Evolutionary conservation across 345 rosid genomes (phyloP), one percentile per base, ranked within the genome.

Genomic region (Barbarea vulgaris): DNA sequence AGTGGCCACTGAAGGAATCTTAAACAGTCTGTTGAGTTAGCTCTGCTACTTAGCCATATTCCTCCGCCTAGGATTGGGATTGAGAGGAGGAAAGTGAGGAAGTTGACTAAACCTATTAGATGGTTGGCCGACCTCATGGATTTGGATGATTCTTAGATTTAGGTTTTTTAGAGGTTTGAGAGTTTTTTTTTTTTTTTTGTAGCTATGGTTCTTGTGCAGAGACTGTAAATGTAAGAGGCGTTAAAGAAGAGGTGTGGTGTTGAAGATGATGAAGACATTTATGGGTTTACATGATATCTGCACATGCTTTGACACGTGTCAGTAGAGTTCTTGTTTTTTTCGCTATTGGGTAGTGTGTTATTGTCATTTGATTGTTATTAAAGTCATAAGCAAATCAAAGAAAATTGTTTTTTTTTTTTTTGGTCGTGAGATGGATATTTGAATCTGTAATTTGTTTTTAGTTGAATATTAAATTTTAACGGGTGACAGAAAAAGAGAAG

Each of bases 51-150:
- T 4, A 94, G 83, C 98, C 98, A 94, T 81, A 91, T 80, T 17
- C 98, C 97, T 4, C 80, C 96, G 31, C 84, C 83, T 22, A 94
- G 87, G 78, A 94, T 94, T 14, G 97, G 97, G 69, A 94, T 80
- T 1, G 97, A 92, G 46, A 92, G 85, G 6, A 92, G 69, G 81
- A 94, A 90, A 0, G 96, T 90, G 9, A 92, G 17, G 80, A 94
- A 73, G 78, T 94, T 94, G 18, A 94, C 92, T 36, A 90, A 46
- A 25, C 98, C 98, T 9, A 92, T 77, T 22, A 94, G 81, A 74
- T 85, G 81, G 86, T 90, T 94, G 79, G 96, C 90, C 2, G 86
- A 1, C 2, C 93, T 87, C 64, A 94, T 79, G 33, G 56, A 48
- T 77, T 19, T 61, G 42, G 56, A 39, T 59, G 64, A 0, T 52